Base-by-base conservation (phyloP, 805 yeast species). In the Limtongia smithiae region DNA sequence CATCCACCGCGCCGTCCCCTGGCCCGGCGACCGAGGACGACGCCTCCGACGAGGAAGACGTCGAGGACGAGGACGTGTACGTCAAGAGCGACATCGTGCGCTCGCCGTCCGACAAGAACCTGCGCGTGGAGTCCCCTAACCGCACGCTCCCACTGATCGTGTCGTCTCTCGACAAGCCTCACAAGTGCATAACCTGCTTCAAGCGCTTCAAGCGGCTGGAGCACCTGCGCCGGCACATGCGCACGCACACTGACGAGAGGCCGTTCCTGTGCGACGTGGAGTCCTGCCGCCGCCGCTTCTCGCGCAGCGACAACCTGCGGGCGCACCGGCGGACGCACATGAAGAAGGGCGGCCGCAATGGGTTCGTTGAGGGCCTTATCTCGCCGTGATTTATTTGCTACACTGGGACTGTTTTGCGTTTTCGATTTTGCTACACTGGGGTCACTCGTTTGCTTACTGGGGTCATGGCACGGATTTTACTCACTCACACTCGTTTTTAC, bases 181-280 rank as follows among this genome's bases (percentile, higher is more conserved):
- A 64, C 44, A 49, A 42, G 34, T 71, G 75, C 63, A 51, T 48
- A 34, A 52, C 60, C 35, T 71, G 75, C 59, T 31, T 51, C 34
- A 68, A 68, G 60, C 43, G 66, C 4, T 71, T 71, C 65, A 62
- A 71, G 51, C 68, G 75, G 18, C 65, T 65, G 54, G 75, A 71
- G 57, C 75, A 71, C 51, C 62, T 71, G 38, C 65, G 70, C 28
- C 63, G 75, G 21, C 96, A 89, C 66, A 68, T 74, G 63, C 74
- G 90, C 55, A 73, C 89, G 0, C 97, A 89, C 66, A 79, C 88
- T 3, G 78, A 80, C 55, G 91, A 85, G 57, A 75, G 94, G 50
- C 95, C 96, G 0, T 89, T 77, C 62, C 37, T 41, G 5, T 50
- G 54, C 35, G 64, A 63, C 25, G 17, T 52, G 43, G 57, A 54